phyloP scores from a whole-genome alignment of 306 rosid genomes.

The Mimosa pudica region DNA sequence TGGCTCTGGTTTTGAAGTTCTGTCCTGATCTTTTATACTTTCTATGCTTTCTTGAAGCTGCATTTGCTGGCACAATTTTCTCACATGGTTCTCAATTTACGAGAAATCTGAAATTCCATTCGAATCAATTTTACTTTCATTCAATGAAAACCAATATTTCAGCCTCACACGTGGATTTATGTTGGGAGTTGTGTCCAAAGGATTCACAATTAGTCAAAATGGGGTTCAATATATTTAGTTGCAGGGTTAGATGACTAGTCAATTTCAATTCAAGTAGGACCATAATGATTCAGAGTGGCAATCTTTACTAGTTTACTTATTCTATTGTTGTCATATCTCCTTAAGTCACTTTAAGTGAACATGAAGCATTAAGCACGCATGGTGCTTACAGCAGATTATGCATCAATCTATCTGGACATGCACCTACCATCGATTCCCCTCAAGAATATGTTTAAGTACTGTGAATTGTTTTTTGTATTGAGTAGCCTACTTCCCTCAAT shows the following conservation, averaged over 20 bases:
- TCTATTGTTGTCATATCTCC: not conserved
- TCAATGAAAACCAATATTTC: too few relatives aligned
- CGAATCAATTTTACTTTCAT: not conserved
- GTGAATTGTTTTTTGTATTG: not conserved
- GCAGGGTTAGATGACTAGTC: too few relatives aligned
- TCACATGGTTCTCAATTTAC: not conserved
- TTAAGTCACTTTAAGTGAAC: not conserved
- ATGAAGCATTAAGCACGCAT: not conserved
- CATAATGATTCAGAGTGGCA: too few relatives aligned
- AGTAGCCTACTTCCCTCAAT: not conserved
- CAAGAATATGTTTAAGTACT: too few relatives aligned
- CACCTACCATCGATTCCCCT: not conserved
- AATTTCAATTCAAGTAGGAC: too few relatives aligned
- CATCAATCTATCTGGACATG: not conserved
- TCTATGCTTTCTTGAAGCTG: not conserved
- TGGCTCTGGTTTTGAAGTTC: slow-evolving; percentile 6
- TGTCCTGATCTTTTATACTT: slow-evolving; percentile 2
- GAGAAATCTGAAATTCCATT: not conserved
- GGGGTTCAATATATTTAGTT: too few relatives aligned
- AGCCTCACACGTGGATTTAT: too few relatives aligned
- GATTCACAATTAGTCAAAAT: too few relatives aligned
- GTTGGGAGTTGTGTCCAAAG: too few relatives aligned
- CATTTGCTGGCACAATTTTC: not conserved
- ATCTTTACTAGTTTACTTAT: not conserved
- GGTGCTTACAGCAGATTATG: too few relatives aligned